These are phyloP conservation scores for Adansonia digitata DNA, from an alignment of 345 rosid genomes.

Conservation along the genomic window DNA sequence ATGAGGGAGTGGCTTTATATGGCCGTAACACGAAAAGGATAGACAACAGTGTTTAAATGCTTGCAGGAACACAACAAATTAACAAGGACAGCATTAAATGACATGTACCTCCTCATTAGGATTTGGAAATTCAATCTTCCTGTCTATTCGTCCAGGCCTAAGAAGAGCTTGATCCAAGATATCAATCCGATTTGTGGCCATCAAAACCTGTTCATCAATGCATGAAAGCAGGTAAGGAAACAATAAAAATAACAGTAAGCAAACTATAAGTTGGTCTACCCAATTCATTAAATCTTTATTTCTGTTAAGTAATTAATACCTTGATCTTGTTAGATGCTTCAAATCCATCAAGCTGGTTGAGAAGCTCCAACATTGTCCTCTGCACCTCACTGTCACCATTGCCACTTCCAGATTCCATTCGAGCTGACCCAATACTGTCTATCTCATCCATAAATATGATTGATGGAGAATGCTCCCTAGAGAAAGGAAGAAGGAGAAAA, in stretches of 20 bases:
- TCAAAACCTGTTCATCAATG: constrained; percentile 63
- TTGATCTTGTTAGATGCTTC: constrained; percentile 99
- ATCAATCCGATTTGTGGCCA: constrained; percentile 99
- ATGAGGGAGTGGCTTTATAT: background rate
- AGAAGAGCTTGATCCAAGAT: constrained; percentile 97
- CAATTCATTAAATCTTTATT: background rate
- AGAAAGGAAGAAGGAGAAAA: background rate
- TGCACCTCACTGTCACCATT: constrained; percentile 99
- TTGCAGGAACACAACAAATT: background rate
- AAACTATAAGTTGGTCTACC: background rate
- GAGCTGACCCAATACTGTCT: constrained; percentile 96
- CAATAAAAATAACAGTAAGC: background rate
- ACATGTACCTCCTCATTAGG: constrained; percentile 80
- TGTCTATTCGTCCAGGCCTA: constrained; percentile 96
- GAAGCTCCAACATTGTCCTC: constrained; percentile 99
- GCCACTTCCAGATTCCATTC: constrained; percentile 99
- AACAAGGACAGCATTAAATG: background rate
- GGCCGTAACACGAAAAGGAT: background rate
- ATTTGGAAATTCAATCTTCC: constrained; percentile 98
- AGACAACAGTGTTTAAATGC: background rate
- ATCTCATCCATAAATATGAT: constrained; percentile 99
- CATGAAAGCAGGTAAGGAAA: background rate
- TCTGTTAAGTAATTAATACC: constrained; percentile 29
- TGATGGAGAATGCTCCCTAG: constrained; percentile 96
- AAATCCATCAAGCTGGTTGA: constrained; percentile 96